Evolutionary conservation across 345 rosid species (phyloP), one percentile per base, ranked within the genome.

Genomic region (Carallia pectinifolia): DNA sequence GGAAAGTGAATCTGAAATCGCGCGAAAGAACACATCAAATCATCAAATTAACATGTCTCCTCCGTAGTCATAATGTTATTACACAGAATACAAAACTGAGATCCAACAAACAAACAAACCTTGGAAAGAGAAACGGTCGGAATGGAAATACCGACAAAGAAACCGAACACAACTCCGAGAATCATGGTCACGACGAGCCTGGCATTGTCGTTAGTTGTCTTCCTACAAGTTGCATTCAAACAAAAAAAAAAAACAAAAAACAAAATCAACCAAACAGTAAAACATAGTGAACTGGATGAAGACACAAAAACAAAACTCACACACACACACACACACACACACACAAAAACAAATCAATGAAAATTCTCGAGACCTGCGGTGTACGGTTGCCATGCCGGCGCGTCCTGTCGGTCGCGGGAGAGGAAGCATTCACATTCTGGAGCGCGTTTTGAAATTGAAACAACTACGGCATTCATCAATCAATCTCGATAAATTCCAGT

Each of bases 161-260:
- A 94, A 10, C 98, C 97, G 80, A 90, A 83, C 23, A 85, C 77
- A 74, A 86, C 65, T 71, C 92, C 98, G 38, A 90, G 17, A 53
- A 90, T 79, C 36, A 87, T 80, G 4, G 88, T 75, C 6, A 90
- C 53, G 27, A 88, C 64, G 60, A 90, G 66, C 84, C 85, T 85
- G 47, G 86, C 79, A 76, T 73, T 44, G 50, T 44, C 65, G 53
- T 83, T 91, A 65, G 76, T 87, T 65, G 91, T 71, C 76, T 81
- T 91, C 73, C 85, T 90, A 27, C 79, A 64, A 66, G 77, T 76
- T 73, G 86, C 96, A 79, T 96, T 86, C 87, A 84, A 82, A 71
- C 61, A 62, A 27, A 50, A 27, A 65, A 52, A 54, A 60, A 8
- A 39, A 52, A 63, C 31, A 2, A 23, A 2, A 59, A 23, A 58